Conservation (phyloP, 1,139 yeast species). For the Taphrina communis region DNA sequence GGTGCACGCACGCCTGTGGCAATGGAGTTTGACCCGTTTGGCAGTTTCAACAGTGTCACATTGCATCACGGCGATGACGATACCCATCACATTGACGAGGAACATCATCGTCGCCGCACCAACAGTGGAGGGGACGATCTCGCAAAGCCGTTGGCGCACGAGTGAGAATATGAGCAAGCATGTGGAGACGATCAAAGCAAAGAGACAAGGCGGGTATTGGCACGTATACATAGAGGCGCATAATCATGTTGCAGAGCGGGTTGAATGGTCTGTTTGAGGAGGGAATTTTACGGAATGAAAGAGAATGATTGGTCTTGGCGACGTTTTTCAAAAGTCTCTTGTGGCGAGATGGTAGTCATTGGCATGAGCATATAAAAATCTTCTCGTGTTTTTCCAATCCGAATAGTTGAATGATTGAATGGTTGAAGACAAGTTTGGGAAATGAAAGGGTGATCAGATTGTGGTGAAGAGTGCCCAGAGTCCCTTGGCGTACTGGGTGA, state of each 20-base stretch:
- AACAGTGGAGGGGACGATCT: conserved; percentile 23
- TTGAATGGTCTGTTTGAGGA: not conserved
- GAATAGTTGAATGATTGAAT: too few species aligned
- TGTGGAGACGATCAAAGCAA: too few species aligned
- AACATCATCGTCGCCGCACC: conserved; percentile 34
- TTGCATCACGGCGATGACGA: conserved; percentile 63
- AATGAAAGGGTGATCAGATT: not conserved
- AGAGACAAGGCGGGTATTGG: too few species aligned
- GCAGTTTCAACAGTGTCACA: conserved; percentile 85
- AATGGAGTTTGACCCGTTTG: conserved; percentile 73
- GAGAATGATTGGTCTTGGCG: not conserved
- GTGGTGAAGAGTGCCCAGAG: conserved; percentile 38
- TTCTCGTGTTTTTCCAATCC: not conserved
- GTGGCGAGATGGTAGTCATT: not conserved
- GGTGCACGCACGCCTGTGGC: conserved; percentile 48
- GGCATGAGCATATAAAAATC: conserved; percentile 1
- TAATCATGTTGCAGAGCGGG: too few species aligned
- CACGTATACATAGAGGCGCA: too few species aligned
- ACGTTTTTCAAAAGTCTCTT: not conserved
- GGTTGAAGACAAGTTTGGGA: too few species aligned
- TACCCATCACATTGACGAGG: conserved; percentile 30
- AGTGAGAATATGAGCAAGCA: not conserved
- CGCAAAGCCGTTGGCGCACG: conserved; percentile 16
- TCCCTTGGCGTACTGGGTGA: conserved; percentile 40
- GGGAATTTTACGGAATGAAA: not conserved